Conservation (phyloP, 805 yeast genomes). For the Debaryomyces maramus region DNA sequence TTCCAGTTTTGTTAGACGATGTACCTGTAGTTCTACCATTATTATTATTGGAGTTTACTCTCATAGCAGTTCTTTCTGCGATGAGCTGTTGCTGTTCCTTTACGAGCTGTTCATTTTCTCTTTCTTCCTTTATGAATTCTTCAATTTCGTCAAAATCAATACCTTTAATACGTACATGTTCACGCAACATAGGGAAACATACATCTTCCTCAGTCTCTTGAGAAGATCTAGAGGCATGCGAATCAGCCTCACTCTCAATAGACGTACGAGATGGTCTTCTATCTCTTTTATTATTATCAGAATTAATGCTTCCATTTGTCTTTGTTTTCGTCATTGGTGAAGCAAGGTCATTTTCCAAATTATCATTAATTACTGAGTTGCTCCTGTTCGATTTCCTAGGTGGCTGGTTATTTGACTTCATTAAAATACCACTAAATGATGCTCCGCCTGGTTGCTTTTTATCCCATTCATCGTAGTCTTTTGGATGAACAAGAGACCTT, state of each 20-base stretch:
- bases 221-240: constrained; percentile 73
- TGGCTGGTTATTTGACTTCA: constrained; percentile 11
- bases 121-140: constrained; percentile 67
- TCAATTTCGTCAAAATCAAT: constrained; percentile 91
- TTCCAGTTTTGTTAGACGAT: constrained; percentile 18
- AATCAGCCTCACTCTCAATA: constrained; percentile 64
- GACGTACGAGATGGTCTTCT: constrained; percentile 38
- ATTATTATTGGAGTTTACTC: constrained; percentile 13
- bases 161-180: constrained; percentile 60
- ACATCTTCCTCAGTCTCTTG: constrained; percentile 97
- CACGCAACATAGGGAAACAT: constrained; percentile 88
- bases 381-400: constrained; percentile 7
- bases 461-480: constrained; percentile 15
- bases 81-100: constrained; percentile 25
- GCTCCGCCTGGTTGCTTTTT: constrained; percentile 1
- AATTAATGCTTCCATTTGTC: constrained; percentile 23
- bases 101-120: constrained; percentile 42
- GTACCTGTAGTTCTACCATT: constrained; percentile 8
- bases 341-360: constrained; percentile 26
- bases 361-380: constrained; percentile 12
- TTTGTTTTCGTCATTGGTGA: constrained; percentile 28
- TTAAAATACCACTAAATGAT: constrained; percentile 28
- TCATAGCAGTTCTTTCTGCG: constrained; percentile 21
- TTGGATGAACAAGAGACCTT: constrained; percentile 33
- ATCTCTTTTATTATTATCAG: constrained; percentile 23